Evolutionary conservation across 2,329 filamentous ascomycete species (phyloP), one percentile per base, ranked within the genome.

Genomic region (Fonsecaea multimorphosa): DNA sequence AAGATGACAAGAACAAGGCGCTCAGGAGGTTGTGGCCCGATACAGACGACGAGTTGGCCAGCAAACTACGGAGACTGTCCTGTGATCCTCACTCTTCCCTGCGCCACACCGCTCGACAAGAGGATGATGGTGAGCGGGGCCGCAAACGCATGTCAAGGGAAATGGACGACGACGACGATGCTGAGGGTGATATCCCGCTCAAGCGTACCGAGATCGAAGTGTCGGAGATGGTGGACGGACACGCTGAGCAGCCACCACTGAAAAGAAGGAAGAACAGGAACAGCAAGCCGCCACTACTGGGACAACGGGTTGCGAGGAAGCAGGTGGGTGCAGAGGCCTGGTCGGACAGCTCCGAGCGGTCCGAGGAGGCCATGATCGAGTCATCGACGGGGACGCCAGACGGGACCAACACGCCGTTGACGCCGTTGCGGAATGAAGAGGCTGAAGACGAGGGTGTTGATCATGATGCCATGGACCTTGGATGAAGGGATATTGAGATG

Each of bases 11-110:
- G 36, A 61, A 65, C n/a, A 75, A 69, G 36, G 72, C 74, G 68
- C 76, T 76, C 31, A 74, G 79, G 62, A 73, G 76, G 61, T 78
- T 79, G 63, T 72, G 76, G 31, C 65, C 71, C 9, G 64, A 68
- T 27, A 66, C 70, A 2, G 62, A 72, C 22, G 62, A 71, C 9
- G 73, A 68, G 61, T 56, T 70, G 24, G 68, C 71, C 22, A 60
- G 66, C 14, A 61, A 61, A 34, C 65, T 72, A 53, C 64, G 64
- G 36, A 46, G 65, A 32, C 58, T 72, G 12, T 67, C 63, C 11
- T 70, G 65, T 49, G 63, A 63, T 49, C 53, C 61, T 19, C 58
- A 58, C 2, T n/a, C n/a, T n/a, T n/a, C 31, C 16, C 7, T 29
- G 12, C 24, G 16, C 12, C 55, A 31, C 9, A n/a, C n/a, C n/a